phyloP scores from a whole-genome alignment of 2,329 filamentous ascomycete genomes.

The Colletotrichum aenigma region DNA sequence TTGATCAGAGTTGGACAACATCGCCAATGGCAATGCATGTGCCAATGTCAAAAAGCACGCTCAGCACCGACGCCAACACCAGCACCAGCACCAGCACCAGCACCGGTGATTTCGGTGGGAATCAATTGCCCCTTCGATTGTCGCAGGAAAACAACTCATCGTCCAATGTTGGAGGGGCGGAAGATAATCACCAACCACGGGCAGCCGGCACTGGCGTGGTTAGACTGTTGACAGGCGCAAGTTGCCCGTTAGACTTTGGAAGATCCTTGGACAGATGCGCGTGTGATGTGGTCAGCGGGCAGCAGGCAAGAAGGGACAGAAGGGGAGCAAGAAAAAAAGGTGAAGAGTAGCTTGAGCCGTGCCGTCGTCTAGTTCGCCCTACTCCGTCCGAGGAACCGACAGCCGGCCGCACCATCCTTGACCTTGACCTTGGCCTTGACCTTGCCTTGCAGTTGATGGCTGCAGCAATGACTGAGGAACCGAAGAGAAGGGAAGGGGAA shows the following conservation, averaged over 20 bases:
- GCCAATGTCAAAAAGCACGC: background rate
- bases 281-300: slow-evolving; percentile 13
- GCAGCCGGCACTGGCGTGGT: background rate
- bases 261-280: background rate
- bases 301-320: background rate
- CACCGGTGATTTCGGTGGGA: background rate
- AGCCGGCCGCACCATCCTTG: background rate
- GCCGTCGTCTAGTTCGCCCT: background rate
- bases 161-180: background rate
- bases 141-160: background rate
- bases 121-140: background rate
- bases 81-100: background rate
- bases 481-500: background rate
- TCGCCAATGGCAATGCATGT: background rate
- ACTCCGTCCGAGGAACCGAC: slow-evolving; percentile 14
- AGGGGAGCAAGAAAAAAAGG: background rate
- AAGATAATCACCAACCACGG: background rate
- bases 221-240: slow-evolving; percentile 1
- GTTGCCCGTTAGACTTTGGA: background rate
- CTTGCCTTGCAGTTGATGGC: background rate
- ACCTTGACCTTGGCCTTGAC: background rate
- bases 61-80: background rate
- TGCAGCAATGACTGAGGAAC: background rate
- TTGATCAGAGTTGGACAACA: background rate
- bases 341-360: background rate